A percentile compares a stretch with the other conserved stretches of the same genome.
Conservation (phyloP, 2,329 filamentous ascomycete genomes). For the Leptographium flavum region DNA sequence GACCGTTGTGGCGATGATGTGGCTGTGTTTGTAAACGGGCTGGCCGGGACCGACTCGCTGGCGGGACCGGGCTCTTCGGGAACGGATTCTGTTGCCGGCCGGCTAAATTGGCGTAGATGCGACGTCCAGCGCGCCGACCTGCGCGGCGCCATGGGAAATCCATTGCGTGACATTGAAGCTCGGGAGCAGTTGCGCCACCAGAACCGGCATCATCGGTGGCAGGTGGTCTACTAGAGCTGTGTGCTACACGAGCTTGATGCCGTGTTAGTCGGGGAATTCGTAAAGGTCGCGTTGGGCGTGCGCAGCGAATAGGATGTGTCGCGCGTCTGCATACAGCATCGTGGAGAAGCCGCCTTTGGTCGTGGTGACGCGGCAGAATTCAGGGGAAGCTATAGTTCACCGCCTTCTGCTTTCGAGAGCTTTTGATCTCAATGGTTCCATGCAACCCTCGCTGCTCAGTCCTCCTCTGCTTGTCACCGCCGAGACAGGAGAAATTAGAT, state of each 20-base stretch:
- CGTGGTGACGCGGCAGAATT: too few relatives aligned
- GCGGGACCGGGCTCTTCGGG: too few relatives aligned
- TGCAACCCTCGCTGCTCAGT: too few relatives aligned
- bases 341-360: too few relatives aligned
- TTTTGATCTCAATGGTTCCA: too few relatives aligned
- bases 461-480: too few relatives aligned
- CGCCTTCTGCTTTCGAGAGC: too few relatives aligned
- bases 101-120: constrained; percentile 39
- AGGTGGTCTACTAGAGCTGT: neutral
- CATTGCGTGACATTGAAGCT: constrained; percentile 27
- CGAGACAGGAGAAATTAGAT: too few relatives aligned
- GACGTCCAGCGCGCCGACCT: constrained; percentile 34
- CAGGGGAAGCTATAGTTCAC: too few relatives aligned
- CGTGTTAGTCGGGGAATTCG: too few relatives aligned
- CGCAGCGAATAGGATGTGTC: neutral
- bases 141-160: constrained; percentile 27
- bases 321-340: neutral
- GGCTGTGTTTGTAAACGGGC: constrained; percentile 3
- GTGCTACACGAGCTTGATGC: too few relatives aligned
- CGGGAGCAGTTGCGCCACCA: neutral
- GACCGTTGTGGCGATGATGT: constrained; percentile 19
- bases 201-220: neutral
- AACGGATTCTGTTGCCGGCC: constrained; percentile 4
- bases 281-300: neutral
- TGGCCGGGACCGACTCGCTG: too few relatives aligned